Conservation (phyloP, 768 basidiomycete species). For the Candolleomyces aberdarensis region DNA sequence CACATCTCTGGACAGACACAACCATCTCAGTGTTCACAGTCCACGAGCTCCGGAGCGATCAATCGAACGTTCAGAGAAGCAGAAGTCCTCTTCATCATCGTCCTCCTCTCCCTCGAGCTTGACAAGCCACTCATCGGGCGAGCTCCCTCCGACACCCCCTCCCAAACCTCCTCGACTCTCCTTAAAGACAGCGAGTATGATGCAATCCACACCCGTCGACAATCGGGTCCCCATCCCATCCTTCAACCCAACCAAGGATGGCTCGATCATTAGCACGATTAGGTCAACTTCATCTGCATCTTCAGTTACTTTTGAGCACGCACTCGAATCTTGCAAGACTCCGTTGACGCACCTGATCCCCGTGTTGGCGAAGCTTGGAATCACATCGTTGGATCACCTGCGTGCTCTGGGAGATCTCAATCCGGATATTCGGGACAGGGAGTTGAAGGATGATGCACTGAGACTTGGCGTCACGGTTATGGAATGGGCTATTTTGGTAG, state of each 20-base stretch:
- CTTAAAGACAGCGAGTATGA: not conserved
- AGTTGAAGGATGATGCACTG: slow-evolving; percentile 69
- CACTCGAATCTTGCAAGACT: slow-evolving; percentile 63
- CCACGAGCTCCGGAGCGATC: not conserved
- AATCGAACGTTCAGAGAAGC: not conserved
- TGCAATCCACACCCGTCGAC: slow-evolving; percentile 21
- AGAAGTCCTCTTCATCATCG: not conserved
- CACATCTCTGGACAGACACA: not conserved
- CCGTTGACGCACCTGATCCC: slow-evolving; percentile 62
- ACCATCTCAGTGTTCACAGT: not conserved
- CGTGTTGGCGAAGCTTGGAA: slow-evolving; percentile 54
- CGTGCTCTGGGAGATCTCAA: slow-evolving; percentile 58
- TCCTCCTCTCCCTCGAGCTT: not conserved
- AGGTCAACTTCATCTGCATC: slow-evolving; percentile 20
- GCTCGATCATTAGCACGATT: slow-evolving; percentile 42
- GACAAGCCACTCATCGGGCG: not conserved
- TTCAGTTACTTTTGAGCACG: slow-evolving; percentile 40
- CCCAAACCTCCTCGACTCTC: slow-evolving; percentile 3
- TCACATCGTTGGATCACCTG: slow-evolving; percentile 57
- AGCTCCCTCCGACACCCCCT: slow-evolving; percentile 5
- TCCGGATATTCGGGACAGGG: slow-evolving; percentile 64
- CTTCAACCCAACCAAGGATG: slow-evolving; percentile 36
- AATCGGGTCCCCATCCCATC: slow-evolving; percentile 28
- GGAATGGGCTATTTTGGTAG: slow-evolving; percentile 78
- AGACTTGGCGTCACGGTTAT: slow-evolving; percentile 65